Conservation (phyloP, 352 stramenopile genomes). For the Pythium rhizo-oryzae region DNA sequence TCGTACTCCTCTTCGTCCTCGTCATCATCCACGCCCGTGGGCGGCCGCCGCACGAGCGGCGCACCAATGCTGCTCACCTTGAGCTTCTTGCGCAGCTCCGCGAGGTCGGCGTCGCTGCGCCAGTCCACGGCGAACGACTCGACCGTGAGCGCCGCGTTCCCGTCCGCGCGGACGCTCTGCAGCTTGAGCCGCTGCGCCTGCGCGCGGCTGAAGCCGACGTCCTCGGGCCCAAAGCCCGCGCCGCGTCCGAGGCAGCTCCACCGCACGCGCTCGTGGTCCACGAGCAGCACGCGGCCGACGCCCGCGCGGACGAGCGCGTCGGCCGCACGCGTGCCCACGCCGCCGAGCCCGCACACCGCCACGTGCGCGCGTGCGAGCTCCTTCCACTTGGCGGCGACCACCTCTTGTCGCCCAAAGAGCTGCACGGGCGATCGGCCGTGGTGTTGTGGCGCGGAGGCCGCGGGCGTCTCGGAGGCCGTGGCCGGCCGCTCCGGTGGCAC, state of each 20-base stretch:
- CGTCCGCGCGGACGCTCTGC: slow-evolving; percentile 28
- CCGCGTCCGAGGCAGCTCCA: slow-evolving; percentile 31
- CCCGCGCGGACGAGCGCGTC: slow-evolving; percentile 41
- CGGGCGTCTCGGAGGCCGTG: background rate
- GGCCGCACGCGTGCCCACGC: slow-evolving; percentile 29
- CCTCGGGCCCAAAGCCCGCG: slow-evolving; percentile 33
- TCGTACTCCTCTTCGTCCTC: background rate
- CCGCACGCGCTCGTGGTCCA: slow-evolving; percentile 35
- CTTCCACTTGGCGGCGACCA: slow-evolving; percentile 31
- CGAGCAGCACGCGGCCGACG: slow-evolving; percentile 40
- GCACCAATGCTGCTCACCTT: slow-evolving; percentile 34
- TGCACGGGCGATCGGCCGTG: slow-evolving; percentile 29
- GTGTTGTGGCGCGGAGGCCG: background rate
- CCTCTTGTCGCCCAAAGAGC: slow-evolving; percentile 34
- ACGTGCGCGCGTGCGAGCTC: slow-evolving; percentile 32
- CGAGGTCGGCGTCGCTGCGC: slow-evolving; percentile 33
- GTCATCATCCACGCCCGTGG: background rate
- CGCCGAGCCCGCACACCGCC: slow-evolving; percentile 39
- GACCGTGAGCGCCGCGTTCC: slow-evolving; percentile 2
- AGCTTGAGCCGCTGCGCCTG: slow-evolving; percentile 43
- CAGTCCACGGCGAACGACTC: slow-evolving; percentile 39
- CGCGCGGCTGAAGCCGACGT: slow-evolving; percentile 38
- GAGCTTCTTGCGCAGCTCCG: slow-evolving; percentile 43
- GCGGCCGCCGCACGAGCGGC: no score
- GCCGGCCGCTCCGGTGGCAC: slow-evolving; percentile 9